phyloP scores from a whole-genome alignment of 129 eudicot species.

The Arctium minus region DNA sequence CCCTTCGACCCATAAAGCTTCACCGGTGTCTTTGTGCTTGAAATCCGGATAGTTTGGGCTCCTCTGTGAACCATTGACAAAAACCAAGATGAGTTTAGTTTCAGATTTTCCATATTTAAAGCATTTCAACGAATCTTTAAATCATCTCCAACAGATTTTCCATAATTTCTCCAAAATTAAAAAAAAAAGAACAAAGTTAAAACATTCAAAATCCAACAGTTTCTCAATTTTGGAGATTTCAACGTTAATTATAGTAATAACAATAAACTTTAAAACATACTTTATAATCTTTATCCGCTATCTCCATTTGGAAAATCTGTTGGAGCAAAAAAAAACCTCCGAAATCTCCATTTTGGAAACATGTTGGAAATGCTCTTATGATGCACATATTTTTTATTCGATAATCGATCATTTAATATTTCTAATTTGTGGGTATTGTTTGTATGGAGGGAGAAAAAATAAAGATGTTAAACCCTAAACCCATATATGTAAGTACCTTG shows the following conservation, averaged over 20 bases:
- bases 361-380: background rate
- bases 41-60: constrained; percentile 90
- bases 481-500: constrained; percentile 52
- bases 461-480: background rate
- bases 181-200: background rate
- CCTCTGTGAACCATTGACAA: constrained; percentile 47
- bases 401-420: background rate
- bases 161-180: background rate
- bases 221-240: background rate
- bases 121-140: background rate
- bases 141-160: background rate
- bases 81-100: background rate
- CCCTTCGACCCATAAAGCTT: constrained; percentile 92
- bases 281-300: background rate
- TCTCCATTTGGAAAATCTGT: background rate
- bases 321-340: background rate
- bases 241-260: background rate
- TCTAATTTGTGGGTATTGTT: background rate
- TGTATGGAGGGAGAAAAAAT: too few relatives aligned
- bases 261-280: background rate
- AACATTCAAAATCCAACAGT: background rate
- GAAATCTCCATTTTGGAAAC: background rate
- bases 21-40: constrained; percentile 99
- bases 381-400: background rate
- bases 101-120: background rate